Conservation (phyloP, 2,329 filamentous ascomycete species). For the Aspergillus terreus region DNA sequence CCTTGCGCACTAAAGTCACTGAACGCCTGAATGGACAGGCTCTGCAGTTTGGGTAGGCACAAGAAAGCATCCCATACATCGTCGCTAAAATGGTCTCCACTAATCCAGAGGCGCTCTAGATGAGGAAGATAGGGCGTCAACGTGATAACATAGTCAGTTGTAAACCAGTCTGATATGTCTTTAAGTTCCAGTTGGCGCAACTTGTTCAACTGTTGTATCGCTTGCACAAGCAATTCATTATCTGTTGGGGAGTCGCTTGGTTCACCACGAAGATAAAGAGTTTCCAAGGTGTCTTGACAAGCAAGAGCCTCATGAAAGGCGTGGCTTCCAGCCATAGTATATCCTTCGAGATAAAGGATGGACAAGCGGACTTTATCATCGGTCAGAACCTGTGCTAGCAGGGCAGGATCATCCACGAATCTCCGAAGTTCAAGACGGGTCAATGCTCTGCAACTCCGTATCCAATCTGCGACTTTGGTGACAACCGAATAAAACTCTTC, state of each 20-base stretch:
- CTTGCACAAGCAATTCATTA: conserved; percentile 27
- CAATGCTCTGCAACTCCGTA: conserved; percentile 52
- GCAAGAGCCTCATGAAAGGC: conserved; percentile 27
- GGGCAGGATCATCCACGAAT: conserved; percentile 48
- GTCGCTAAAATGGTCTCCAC: conserved; percentile 27
- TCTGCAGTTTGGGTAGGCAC: conserved; percentile 24
- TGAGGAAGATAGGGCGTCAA: conserved; percentile 26
- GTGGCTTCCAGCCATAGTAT: conserved; percentile 19
- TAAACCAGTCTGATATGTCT: conserved; percentile 32
- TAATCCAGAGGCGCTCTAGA: conserved; percentile 32
- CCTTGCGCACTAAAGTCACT: conserved; percentile 30
- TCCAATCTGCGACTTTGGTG: conserved; percentile 51
- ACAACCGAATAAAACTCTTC: conserved; percentile 52
- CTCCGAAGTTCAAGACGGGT: conserved; percentile 48
- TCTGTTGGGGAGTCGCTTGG: conserved; percentile 22
- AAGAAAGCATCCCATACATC: conserved; percentile 23
- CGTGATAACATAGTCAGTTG: conserved; percentile 24
- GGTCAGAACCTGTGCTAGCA: conserved; percentile 26
- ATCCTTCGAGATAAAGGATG: conserved; percentile 27
- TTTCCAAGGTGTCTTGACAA: conserved; percentile 24
- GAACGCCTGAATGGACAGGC: conserved; percentile 27
- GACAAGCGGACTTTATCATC: conserved; percentile 23
- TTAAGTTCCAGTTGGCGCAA: conserved; percentile 31
- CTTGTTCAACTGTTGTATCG: conserved; percentile 24
- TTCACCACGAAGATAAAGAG: conserved; percentile 29